Evolutionary conservation across 768 basidiomycete species (phyloP).

Genomic region (Leucosporidium creatinivorum): DNA sequence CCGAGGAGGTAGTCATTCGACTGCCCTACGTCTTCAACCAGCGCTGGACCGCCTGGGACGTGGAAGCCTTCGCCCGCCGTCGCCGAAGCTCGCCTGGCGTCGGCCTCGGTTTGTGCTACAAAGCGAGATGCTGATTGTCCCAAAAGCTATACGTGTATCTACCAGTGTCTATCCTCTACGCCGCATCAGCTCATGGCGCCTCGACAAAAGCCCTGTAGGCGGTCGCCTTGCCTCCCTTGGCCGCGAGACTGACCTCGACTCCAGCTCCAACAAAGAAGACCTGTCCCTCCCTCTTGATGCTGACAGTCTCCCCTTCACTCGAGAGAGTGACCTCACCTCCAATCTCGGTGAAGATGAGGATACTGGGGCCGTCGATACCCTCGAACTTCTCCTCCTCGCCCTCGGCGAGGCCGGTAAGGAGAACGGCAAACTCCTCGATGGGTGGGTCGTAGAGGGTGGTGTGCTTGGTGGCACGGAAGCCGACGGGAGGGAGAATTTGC

Average conservation of each 20-base stretch:
- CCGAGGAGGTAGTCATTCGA: no score
- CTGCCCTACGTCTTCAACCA: no score
- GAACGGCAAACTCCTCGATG: slow-evolving; percentile 84
- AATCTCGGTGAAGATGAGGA: slow-evolving; percentile 63
- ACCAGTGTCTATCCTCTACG: no score
- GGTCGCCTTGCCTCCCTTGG: slow-evolving; percentile 45
- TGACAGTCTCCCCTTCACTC: slow-evolving; percentile 41
- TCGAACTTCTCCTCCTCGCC: slow-evolving; percentile 53
- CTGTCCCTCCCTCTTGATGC: slow-evolving; percentile 54
- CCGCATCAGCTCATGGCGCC: slow-evolving; percentile 24
- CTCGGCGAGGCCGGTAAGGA: slow-evolving; percentile 52
- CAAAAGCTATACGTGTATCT: no score
- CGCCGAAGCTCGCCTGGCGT: no score
- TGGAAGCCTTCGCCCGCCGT: no score
- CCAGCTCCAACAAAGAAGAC: slow-evolving; percentile 78
- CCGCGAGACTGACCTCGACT: slow-evolving; percentile 50
- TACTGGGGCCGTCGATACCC: slow-evolving; percentile 71
- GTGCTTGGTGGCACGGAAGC: slow-evolving; percentile 45
- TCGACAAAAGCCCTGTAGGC: slow-evolving; percentile 63
- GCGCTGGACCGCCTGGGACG: no score
- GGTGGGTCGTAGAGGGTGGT: slow-evolving; percentile 78
- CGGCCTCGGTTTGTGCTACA: no score
- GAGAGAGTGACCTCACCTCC: slow-evolving; percentile 9
- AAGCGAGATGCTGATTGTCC: no score
- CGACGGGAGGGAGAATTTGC: slow-evolving; percentile 60